phyloP scores from a whole-genome alignment of 106 monocot species.

The Apostasia ramifera region DNA sequence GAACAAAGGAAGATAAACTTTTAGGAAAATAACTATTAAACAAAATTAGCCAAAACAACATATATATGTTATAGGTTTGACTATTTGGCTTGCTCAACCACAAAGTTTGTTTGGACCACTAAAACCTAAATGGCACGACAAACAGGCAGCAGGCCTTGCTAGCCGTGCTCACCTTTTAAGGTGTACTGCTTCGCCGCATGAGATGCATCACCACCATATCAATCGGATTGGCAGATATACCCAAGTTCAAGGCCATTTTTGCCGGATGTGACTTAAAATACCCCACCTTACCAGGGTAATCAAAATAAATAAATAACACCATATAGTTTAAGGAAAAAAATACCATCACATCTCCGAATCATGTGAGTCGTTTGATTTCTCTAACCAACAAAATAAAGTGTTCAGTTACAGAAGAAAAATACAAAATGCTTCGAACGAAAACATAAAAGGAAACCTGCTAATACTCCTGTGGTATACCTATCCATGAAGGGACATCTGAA shows the following conservation, averaged over 20 bases:
- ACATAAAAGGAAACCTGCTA: conserved; percentile 27
- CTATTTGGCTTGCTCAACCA: conserved; percentile 1
- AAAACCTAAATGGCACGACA: conserved; percentile 88
- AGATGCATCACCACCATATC: conserved; percentile 75
- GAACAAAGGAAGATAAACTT: conserved; percentile 10
- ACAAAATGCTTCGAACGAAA: conserved; percentile 10
- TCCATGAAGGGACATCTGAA: conserved; percentile 15
- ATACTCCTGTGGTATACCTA: conserved; percentile 19
- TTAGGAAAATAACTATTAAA: conserved; percentile 4
- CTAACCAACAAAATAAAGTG: conserved; percentile 22
- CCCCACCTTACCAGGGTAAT: conserved; percentile 96
- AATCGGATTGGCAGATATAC: conserved; percentile 62
- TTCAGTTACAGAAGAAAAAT: conserved; percentile 31
- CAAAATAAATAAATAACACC: conserved; percentile 22
- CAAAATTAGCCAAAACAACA: neutral
- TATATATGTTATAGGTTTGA: neutral
- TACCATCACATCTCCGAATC: conserved; percentile 48
- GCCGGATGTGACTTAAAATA: conserved; percentile 24
- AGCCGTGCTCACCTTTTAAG: conserved; percentile 98
- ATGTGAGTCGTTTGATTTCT: conserved; percentile 28
- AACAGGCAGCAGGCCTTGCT: conserved; percentile 87
- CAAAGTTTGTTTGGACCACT: conserved; percentile 9
- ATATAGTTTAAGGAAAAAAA: conserved; percentile 17
- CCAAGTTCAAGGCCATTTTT: conserved; percentile 34
- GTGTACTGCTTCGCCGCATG: conserved; percentile 64